Evolutionary conservation across 192 early-diverging fungal genomes (phyloP).

Genomic region (Dimargaris xerosporica): DNA sequence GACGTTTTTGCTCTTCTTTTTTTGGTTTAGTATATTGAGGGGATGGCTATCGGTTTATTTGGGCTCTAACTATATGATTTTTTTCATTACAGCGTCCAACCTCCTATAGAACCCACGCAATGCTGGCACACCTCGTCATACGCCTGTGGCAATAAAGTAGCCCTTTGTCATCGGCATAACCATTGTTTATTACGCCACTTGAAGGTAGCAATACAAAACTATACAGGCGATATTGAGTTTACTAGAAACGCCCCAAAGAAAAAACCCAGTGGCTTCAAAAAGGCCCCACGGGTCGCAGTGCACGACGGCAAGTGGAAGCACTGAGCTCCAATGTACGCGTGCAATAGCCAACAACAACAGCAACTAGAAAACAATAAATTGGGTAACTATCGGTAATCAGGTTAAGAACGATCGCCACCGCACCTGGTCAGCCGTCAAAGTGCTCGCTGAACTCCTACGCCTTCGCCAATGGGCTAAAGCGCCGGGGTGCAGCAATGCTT

Average conservation of each 20-base stretch:
- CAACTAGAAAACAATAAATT: not conserved
- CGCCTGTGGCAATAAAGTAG: not conserved
- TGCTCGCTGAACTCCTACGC: not conserved
- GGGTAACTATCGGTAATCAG: not conserved
- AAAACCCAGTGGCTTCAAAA: no score
- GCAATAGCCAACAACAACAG: not conserved
- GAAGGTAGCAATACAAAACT: not conserved
- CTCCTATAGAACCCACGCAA: not conserved
- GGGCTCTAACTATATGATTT: no score
- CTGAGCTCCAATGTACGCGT: not conserved
- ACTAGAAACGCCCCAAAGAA: no score
- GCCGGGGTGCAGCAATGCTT: not conserved
- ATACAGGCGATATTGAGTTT: not conserved
- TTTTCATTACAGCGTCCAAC: not conserved
- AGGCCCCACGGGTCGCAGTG: not conserved
- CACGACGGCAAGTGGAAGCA: not conserved
- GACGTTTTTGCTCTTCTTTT: not conserved
- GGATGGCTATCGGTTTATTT: no score
- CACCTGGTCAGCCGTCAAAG: not conserved
- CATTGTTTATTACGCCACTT: not conserved
- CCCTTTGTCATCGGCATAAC: not conserved
- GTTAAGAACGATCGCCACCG: not conserved
- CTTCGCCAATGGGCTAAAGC: not conserved
- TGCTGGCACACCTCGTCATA: not conserved
- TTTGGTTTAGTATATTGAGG: no score